Base-by-base conservation (phyloP, 306 rosid genomes). In the Purshia tridentata region DNA sequence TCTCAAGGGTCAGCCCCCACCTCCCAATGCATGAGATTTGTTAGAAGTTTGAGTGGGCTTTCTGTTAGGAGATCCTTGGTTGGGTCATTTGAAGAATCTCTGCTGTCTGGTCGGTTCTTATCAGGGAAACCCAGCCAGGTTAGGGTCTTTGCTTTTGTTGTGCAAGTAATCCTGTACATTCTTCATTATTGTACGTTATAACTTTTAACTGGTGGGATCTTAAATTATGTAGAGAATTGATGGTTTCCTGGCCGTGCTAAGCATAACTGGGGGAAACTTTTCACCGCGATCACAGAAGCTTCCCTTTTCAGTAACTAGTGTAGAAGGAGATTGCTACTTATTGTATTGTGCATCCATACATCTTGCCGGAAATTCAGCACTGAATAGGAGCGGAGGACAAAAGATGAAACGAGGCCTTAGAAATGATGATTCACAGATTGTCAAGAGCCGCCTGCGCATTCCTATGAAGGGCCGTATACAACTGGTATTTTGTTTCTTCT, bases 21-120 rank as follows among this genome's bases (percentile, higher is more conserved):
- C 37, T 66, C 92, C 57, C 86, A 78, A 48, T 77, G 84, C 57
- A 52, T 46, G 77, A 87, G 91, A 76, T 87, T 87, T 66, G 75
- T 81, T 76, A 84, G 91, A 88, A 91, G 95, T 83, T 81, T 89
- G 80, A 91, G 98, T 83, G 98, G 97, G 70, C 89, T 78, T 70
- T 79, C 96, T 0, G 82, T 90, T 13, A 81, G 97, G 80, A 91
- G 99, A 84, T 95, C 99, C 14, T 87, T 95, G 75, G 96, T 95
- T 81, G 99, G 99, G 77, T 95, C 99, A 6, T 95, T 95, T 71
- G 99, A 91, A 84, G 99, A 95, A 82, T 95, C 99, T 77, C 90
- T 95, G 72, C 82, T 95, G 72, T 95, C 99, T 65, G 99, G 99
- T 49, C 90, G 97, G 65, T 88, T 95, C 79, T 80, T 83, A 62